phyloP scores from a whole-genome alignment of 495 filamentous ascomycete species.

The Aspergillus funiculosus region DNA sequence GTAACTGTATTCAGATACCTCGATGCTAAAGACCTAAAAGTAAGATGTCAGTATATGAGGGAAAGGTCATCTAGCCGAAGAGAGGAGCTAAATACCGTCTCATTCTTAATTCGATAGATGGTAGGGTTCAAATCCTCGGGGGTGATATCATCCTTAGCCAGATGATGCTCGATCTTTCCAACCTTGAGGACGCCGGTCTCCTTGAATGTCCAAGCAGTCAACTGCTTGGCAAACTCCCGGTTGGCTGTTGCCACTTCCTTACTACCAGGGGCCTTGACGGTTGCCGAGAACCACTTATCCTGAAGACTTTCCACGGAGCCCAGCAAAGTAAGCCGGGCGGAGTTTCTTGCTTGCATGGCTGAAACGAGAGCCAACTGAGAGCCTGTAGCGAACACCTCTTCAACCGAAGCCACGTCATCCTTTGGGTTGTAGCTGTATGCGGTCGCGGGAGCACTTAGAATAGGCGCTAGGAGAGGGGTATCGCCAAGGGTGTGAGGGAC shows the following conservation, averaged over 20 bases:
- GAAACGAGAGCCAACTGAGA: slow-evolving; percentile 76
- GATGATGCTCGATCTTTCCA: slow-evolving; percentile 73
- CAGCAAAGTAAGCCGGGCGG: slow-evolving; percentile 80
- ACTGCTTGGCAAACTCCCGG: slow-evolving; percentile 73
- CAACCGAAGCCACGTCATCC: slow-evolving; percentile 67
- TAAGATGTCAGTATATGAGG: slow-evolving; percentile 3
- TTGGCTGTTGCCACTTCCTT: slow-evolving; percentile 65
- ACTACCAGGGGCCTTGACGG: slow-evolving; percentile 56
- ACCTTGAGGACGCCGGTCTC: slow-evolving; percentile 87
- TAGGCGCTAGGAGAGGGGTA: slow-evolving; percentile 66
- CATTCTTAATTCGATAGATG: slow-evolving; percentile 95
- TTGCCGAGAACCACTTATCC: slow-evolving; percentile 83
- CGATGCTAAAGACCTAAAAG: slow-evolving; percentile 74
- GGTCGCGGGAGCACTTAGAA: slow-evolving; percentile 72
- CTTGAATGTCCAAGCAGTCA: slow-evolving; percentile 89
- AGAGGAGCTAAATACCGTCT: slow-evolving; percentile 61
- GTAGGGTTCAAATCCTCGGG: slow-evolving; percentile 61
- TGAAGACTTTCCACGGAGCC: slow-evolving; percentile 82
- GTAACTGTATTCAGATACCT: slow-evolving; percentile 74
- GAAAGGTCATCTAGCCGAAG: neutral
- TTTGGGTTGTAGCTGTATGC: slow-evolving; percentile 94
- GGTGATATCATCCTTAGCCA: slow-evolving; percentile 43
- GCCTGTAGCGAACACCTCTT: slow-evolving; percentile 79
- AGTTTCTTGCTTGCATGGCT: slow-evolving; percentile 85
- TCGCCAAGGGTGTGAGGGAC: slow-evolving; percentile 77